Conservation (phyloP, 768 basidiomycete species). For the Rhizopogon salebrosus region DNA sequence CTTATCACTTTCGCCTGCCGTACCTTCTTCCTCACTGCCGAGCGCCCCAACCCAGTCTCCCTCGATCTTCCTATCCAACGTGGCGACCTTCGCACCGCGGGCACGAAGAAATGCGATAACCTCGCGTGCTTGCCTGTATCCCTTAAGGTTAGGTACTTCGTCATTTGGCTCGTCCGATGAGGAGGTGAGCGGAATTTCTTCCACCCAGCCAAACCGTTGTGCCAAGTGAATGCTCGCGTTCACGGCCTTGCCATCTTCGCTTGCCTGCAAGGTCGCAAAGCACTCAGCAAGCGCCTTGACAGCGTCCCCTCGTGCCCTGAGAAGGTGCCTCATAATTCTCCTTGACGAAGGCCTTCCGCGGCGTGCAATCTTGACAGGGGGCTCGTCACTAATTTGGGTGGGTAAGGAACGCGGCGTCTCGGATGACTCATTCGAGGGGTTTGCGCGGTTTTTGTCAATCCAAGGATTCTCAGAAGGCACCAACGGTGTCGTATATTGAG, state of each 20-base stretch:
- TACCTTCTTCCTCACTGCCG: constrained; percentile 47
- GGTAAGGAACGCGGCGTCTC: constrained; percentile 10
- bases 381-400: constrained; percentile 28
- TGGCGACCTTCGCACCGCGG: constrained; percentile 67
- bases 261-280: constrained; percentile 57
- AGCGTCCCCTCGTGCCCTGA: constrained; percentile 82
- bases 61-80: constrained; percentile 37
- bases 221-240: constrained; percentile 47
- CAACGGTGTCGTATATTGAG: constrained; percentile 64
- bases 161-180: constrained; percentile 16
- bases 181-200: constrained; percentile 23
- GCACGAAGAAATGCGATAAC: constrained; percentile 65
- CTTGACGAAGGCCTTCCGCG: constrained; percentile 63
- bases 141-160: constrained; percentile 26
- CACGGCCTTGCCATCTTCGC: constrained; percentile 41
- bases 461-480: constrained; percentile 67
- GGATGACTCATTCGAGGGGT: constrained; percentile 8
- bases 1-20: constrained; percentile 19
- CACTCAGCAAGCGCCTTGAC: constrained; percentile 68
- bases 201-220: constrained; percentile 33
- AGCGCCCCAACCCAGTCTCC: constrained; percentile 68
- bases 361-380: constrained; percentile 30
- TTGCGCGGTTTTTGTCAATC: constrained; percentile 46
- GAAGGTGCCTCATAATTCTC: constrained; percentile 82
- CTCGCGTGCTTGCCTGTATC: constrained; percentile 66